Evolutionary conservation across 495 filamentous ascomycete species (phyloP).

Genomic region (Glonium stellatum): DNA sequence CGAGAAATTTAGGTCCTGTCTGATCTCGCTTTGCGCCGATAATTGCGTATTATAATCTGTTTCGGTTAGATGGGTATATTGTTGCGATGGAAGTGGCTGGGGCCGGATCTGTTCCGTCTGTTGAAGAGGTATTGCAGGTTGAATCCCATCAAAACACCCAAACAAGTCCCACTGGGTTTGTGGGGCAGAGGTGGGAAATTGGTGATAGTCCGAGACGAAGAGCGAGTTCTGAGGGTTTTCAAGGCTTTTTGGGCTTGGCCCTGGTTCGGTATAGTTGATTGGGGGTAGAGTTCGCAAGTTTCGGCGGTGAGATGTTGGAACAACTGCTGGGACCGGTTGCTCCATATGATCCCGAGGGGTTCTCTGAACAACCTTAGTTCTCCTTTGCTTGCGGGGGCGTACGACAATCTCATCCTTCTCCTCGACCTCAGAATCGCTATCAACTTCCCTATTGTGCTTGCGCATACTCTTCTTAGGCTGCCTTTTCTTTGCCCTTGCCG

Average conservation of each 20-base stretch:
- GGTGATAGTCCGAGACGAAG: background rate
- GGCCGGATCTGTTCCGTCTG: too few relatives aligned
- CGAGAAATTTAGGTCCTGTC: too few relatives aligned
- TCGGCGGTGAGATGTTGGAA: background rate
- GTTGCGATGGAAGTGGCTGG: too few relatives aligned
- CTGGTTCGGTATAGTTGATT: background rate
- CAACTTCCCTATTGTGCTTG: constrained; percentile 9
- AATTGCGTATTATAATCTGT: too few relatives aligned
- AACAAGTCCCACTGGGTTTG: too few relatives aligned
- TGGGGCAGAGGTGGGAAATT: too few relatives aligned
- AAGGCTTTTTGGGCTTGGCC: background rate
- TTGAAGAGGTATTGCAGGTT: too few relatives aligned
- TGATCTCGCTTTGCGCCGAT: too few relatives aligned
- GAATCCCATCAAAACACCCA: too few relatives aligned
- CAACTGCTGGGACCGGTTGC: too few relatives aligned
- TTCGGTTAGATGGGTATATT: too few relatives aligned
- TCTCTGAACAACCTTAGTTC: background rate
- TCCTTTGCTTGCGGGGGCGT: background rate
- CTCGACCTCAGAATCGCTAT: background rate
- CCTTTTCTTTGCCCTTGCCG: background rate
- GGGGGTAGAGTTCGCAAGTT: background rate
- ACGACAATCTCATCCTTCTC: background rate
- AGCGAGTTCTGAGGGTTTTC: background rate
- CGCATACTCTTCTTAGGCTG: background rate
- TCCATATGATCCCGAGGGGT: too few relatives aligned